A percentile compares a stretch with the other conserved stretches of the same genome.
Evolutionary conservation across 2,329 filamentous ascomycete genomes (phyloP).

Genomic region (Clarireedia homoeocarpa): DNA sequence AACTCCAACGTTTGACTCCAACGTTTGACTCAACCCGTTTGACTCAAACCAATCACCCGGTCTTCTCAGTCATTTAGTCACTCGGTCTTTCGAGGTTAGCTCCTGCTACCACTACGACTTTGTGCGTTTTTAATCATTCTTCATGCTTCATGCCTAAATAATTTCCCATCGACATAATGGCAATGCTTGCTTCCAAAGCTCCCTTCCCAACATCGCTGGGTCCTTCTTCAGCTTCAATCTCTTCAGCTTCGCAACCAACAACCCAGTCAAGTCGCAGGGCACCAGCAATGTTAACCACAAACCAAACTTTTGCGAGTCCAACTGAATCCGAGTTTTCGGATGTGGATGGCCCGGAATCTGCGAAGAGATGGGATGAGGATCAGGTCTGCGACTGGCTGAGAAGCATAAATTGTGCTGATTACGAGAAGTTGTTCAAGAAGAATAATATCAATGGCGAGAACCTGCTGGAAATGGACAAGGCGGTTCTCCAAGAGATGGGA

Average conservation of each 20-base stretch:
- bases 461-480: slow-evolving; percentile 92
- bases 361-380: slow-evolving; percentile 86
- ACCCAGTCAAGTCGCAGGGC: slow-evolving; percentile 46
- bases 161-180: slow-evolving; percentile 42
- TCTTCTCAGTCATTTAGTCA: not conserved
- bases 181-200: slow-evolving; percentile 71
- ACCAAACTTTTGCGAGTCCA: slow-evolving; percentile 61
- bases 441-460: slow-evolving; percentile 99
- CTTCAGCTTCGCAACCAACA: slow-evolving; percentile 40
- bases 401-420: slow-evolving; percentile 88
- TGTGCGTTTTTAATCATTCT: slow-evolving; percentile 2
- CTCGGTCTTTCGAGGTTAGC: not conserved
- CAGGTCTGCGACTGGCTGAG: slow-evolving; percentile 85
- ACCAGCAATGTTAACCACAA: slow-evolving; percentile 40
- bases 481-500: slow-evolving; percentile 93
- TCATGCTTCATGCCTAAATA: slow-evolving; percentile 25
- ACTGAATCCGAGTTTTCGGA: slow-evolving; percentile 93
- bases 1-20: not conserved
- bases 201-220: slow-evolving; percentile 54
- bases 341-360: slow-evolving; percentile 64
- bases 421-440: slow-evolving; percentile 79
- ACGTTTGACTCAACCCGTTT: not conserved
- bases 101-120: not conserved
- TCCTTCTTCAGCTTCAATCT: slow-evolving; percentile 37
- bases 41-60: not conserved